Evolutionary conservation across 768 basidiomycete species (phyloP).

Genomic region (Pisolithus albus): DNA sequence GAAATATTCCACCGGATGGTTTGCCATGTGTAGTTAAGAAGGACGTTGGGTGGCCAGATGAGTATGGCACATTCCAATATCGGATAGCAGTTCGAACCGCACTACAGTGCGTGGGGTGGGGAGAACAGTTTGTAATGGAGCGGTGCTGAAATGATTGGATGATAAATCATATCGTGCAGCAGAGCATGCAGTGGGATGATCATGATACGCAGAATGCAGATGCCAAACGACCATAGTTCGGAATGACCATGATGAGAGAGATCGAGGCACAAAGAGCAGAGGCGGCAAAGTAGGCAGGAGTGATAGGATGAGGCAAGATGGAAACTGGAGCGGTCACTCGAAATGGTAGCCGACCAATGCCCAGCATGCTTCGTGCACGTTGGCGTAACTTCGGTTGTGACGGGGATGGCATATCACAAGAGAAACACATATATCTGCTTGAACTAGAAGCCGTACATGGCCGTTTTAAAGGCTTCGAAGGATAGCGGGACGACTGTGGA

Average conservation of each 20-base stretch:
- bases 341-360: constrained; percentile 71
- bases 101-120: background rate
- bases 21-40: constrained; percentile 20
- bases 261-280: too few species aligned
- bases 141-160: constrained; percentile 19
- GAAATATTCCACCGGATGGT: background rate
- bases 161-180: constrained; percentile 17
- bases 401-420: constrained; percentile 63
- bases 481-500: constrained; percentile 38
- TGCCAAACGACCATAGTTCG: constrained; percentile 11
- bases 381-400: constrained; percentile 52
- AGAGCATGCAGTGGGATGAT: constrained; percentile 20
- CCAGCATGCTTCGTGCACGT: constrained; percentile 70
- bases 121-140: constrained; percentile 9
- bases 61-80: constrained; percentile 13
- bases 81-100: constrained; percentile 10
- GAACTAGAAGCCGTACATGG: constrained; percentile 41
- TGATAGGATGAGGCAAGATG: too few species aligned
- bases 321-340: constrained; percentile 32
- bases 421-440: constrained; percentile 59
- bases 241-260: background rate
- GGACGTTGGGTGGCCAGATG: constrained; percentile 14
- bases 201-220: constrained; percentile 4
- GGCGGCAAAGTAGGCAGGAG: background rate
- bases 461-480: constrained; percentile 39